Percentiles rank a stretch among this genome's conserved stretches.
Evolutionary conservation across 2,329 filamentous ascomycete species (phyloP).

Genomic region (Sodiomyces alkalinus): DNA sequence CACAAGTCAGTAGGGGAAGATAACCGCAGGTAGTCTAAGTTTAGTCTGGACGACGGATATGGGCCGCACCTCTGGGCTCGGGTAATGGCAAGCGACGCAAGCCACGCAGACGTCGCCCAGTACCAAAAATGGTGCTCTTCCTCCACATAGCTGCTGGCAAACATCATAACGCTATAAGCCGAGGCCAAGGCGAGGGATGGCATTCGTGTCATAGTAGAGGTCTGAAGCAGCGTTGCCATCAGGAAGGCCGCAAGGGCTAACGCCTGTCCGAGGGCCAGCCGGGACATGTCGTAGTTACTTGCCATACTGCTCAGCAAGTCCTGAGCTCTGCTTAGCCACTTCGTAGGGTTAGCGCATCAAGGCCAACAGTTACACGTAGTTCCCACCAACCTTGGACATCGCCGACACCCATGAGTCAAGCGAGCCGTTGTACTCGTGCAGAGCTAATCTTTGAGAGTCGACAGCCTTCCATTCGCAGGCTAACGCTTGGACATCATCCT

Average conservation of each 20-base stretch:
- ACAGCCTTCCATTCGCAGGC: constrained; percentile 53
- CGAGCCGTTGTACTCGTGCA: constrained; percentile 10
- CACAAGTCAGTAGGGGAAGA: too few relatives aligned
- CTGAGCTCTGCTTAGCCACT: constrained; percentile 62
- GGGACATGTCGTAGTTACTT: constrained; percentile 72
- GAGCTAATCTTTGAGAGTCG: constrained; percentile 1
- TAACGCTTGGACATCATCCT: constrained; percentile 37
- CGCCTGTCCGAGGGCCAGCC: constrained; percentile 34
- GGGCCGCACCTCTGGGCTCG: constrained; percentile 25
- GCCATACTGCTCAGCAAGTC: constrained; percentile 74
- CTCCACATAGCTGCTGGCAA: constrained; percentile 93
- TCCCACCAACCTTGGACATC: constrained; percentile 24
- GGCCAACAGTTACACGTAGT: too few relatives aligned
- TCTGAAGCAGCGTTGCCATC: constrained; percentile 23
- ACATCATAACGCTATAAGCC: constrained; percentile 79
- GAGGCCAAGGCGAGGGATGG: constrained; percentile 12
- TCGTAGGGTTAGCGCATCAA: constrained; percentile 4
- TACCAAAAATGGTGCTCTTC: constrained; percentile 99
- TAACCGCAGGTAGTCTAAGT: too few relatives aligned
- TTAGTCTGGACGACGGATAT: too few relatives aligned
- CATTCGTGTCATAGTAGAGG: constrained; percentile 8
- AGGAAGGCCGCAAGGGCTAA: constrained; percentile 20
- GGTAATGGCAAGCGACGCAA: constrained; percentile 35
- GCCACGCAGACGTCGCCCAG: constrained; percentile 65
- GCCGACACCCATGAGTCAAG: constrained; percentile 24